Evolutionary conservation across 768 basidiomycete species (phyloP).

Genomic region (Boletus sp.): DNA sequence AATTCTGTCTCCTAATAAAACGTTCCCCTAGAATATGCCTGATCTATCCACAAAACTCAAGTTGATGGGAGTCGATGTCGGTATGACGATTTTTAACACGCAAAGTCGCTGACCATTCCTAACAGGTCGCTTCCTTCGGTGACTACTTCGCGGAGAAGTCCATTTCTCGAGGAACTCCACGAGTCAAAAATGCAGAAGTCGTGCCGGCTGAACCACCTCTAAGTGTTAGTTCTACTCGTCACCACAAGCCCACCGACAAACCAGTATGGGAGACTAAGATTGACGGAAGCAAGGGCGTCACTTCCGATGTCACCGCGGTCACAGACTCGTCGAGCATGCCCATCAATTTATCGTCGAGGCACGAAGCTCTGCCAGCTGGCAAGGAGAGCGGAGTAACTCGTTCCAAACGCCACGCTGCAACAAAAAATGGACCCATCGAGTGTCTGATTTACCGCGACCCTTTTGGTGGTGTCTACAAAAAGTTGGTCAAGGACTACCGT

Average conservation of each 20-base stretch:
- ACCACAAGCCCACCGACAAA: not conserved
- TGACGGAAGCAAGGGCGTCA: constrained; percentile 16
- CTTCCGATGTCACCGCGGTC: no score
- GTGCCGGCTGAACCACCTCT: not conserved
- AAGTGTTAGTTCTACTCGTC: not conserved
- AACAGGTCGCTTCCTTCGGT: constrained; percentile 63
- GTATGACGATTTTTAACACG: constrained; percentile 3
- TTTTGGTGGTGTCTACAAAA: constrained; percentile 70
- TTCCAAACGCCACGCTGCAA: constrained; percentile 10
- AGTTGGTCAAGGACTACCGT: constrained; percentile 28
- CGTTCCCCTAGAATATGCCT: constrained; percentile 44
- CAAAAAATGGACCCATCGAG: constrained; percentile 34
- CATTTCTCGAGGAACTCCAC: constrained; percentile 10
- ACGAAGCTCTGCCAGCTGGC: no score
- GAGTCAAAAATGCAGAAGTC: not conserved
- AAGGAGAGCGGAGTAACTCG: no score
- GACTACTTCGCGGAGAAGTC: constrained; percentile 67
- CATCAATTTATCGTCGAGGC: no score
- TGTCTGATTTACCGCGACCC: constrained; percentile 70
- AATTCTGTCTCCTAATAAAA: not conserved
- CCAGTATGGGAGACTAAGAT: constrained; percentile 10
- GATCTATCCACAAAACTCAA: constrained; percentile 69
- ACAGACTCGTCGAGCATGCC: no score
- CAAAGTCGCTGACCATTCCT: not conserved
- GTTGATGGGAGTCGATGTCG: constrained; percentile 56